Evolutionary conservation across 2,329 filamentous ascomycete species (phyloP).

Genomic region (Fusarium mangiferae): DNA sequence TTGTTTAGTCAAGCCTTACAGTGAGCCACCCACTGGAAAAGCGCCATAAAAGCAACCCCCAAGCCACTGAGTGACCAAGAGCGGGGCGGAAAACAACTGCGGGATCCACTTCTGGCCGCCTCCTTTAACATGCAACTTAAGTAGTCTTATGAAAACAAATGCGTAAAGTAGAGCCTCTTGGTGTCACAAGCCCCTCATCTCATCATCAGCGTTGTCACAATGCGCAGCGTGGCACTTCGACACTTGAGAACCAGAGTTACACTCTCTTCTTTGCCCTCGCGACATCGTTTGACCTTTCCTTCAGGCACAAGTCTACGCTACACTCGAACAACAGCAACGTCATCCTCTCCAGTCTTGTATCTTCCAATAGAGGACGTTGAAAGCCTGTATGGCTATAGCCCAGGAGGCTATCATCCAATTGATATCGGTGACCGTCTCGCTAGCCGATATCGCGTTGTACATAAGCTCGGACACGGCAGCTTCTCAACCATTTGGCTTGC

Average conservation of each 20-base stretch:
- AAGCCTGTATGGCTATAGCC: slow-evolving; percentile 38
- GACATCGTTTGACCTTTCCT: too few relatives aligned
- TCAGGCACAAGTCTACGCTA: too few relatives aligned
- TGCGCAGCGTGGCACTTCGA: neutral
- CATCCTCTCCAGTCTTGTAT: neutral
- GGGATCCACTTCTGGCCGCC: neutral
- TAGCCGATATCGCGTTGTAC: slow-evolving; percentile 40
- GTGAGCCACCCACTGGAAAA: neutral
- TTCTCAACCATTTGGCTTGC: slow-evolving; percentile 51
- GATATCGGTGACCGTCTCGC: slow-evolving; percentile 50
- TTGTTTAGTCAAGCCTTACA: neutral
- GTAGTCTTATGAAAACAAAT: too few relatives aligned
- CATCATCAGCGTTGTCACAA: neutral
- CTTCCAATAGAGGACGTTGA: neutral
- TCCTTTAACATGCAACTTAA: too few relatives aligned
- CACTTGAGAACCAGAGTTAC: neutral
- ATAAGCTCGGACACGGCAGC: slow-evolving; percentile 45
- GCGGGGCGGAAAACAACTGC: neutral
- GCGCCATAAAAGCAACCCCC: neutral
- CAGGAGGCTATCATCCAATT: slow-evolving; percentile 53
- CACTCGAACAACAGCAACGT: neutral
- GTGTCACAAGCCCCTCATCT: neutral
- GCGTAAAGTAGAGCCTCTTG: too few relatives aligned
- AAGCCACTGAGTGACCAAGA: neutral
- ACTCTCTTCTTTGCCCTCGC: neutral